Evolutionary conservation across 805 yeast species (phyloP), one percentile per base, ranked within the genome.

Genomic region (Lipomyces yamadae): DNA sequence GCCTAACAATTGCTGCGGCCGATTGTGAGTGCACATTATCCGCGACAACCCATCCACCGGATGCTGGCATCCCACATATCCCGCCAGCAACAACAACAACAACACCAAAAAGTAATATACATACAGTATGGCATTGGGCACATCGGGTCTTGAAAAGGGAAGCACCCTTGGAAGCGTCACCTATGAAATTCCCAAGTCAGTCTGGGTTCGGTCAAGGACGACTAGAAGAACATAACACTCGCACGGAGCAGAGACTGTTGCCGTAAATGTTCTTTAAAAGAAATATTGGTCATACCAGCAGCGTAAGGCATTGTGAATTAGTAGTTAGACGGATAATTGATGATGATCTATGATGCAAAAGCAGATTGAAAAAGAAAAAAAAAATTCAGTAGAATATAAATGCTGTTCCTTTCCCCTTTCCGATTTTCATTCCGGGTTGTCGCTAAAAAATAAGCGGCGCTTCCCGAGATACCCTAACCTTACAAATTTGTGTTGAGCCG

Each of bases 61-160:
- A 24, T 24, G 24, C 1, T 24, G 24, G 24, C 24, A 24, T 24
- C 24, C 24, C 24, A 24, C 24, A 24, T 24, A 24, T 24, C 24
- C 48, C 13, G 48, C n/a, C n/a, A 15, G 54, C n/a, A 55, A 32
- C 11, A 8, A 35, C 8, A 37, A 13, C 10, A 11, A 35, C 8
- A 37, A 13, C 10, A 11, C 4, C 37, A 33, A 42, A 39, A 33
- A 42, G 32, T 24, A 34, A 35, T 15, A 33, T 11, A 68, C 72
- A n/a, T 69, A 89, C 88, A 77, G 98, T 94, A 89, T 95, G 99
- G 83, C 99, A 95, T 85, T 95, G 98, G 76, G 92, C 85, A 83
- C 99, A 95, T 89, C 99, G 92, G 73, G 98, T 95, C 85, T 95
- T 95, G 89, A 95, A 95, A 74, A 95, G 86, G 79, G 91, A 91